These are phyloP conservation scores for Eucalyptus regnans DNA, from an alignment of 345 rosid genomes.

Conservation along the genomic window DNA sequence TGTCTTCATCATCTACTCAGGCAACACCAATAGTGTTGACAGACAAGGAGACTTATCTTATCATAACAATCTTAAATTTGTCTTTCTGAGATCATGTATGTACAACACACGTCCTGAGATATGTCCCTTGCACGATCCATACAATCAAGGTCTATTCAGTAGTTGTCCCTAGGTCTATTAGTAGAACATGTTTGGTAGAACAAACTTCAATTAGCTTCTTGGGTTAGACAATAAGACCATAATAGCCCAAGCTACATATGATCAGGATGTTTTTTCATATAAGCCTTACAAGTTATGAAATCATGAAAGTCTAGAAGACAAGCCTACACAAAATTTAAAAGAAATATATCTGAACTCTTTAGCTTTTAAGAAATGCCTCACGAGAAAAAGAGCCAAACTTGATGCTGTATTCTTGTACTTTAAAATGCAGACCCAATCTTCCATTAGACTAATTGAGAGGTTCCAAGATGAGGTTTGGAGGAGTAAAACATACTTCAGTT, in stretches of 20 bases:
- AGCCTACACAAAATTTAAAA: neutral
- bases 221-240: neutral
- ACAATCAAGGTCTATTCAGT: neutral
- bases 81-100: neutral
- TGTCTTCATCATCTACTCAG: neutral
- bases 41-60: neutral
- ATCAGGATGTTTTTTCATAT: neutral
- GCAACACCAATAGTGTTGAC: neutral
- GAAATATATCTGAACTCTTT: neutral
- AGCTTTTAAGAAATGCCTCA: neutral
- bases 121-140: neutral
- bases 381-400: neutral
- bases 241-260: neutral
- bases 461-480: neutral
- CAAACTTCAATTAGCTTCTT: neutral
- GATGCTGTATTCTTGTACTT: neutral
- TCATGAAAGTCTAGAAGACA: neutral
- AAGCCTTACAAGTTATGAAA: neutral
- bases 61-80: neutral
- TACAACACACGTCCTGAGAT: neutral
- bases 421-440: neutral
- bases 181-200: neutral
- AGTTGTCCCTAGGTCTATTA: neutral
- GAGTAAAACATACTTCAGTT: slow-evolving; percentile 28
- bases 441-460: neutral